These are phyloP conservation scores for Balakata baccata DNA, from an alignment of 345 rosid genomes.

Conservation along the genomic window DNA sequence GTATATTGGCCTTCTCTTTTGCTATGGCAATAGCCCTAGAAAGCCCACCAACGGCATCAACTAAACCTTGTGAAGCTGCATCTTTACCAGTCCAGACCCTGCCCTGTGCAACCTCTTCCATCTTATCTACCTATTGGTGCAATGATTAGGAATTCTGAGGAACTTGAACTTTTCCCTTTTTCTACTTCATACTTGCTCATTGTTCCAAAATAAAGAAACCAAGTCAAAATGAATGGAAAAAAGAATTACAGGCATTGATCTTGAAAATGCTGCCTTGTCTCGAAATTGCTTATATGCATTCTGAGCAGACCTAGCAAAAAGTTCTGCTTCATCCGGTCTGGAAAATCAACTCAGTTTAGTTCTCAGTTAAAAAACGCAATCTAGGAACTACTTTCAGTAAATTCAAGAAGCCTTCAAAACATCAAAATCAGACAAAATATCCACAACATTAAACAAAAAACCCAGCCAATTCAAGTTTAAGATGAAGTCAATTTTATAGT, in stretches of 20 bases:
- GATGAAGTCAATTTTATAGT: background rate
- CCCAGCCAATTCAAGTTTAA: background rate
- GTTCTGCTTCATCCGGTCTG: slow-evolving; percentile 92
- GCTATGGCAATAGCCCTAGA: slow-evolving; percentile 89
- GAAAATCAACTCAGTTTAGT: slow-evolving; percentile 19
- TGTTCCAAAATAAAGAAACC: background rate
- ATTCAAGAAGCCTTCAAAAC: slow-evolving; percentile 1
- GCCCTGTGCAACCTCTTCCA: slow-evolving; percentile 97
- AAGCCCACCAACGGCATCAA: slow-evolving; percentile 84
- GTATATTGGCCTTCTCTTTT: slow-evolving; percentile 72
- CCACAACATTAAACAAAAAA: background rate
- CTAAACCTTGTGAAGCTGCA: slow-evolving; percentile 75
- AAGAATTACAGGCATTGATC: slow-evolving; percentile 75
- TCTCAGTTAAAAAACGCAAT: slow-evolving; percentile 1
- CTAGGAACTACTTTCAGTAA: background rate
- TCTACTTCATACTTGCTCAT: background rate
- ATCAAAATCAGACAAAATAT: background rate
- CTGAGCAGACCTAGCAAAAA: slow-evolving; percentile 79
- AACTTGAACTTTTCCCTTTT: background rate
- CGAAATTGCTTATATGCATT: slow-evolving; percentile 75
- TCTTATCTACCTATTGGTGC: slow-evolving; percentile 57
- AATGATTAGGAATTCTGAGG: slow-evolving; percentile 1
- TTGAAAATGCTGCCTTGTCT: slow-evolving; percentile 82
- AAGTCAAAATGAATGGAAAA: background rate
- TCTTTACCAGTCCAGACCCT: slow-evolving; percentile 97